A percentile compares a stretch with the other conserved stretches of the same genome.
Evolutionary conservation across 2,329 filamentous ascomycete genomes (phyloP).

Genomic region (Lasiodiplodia gonubiensis): DNA sequence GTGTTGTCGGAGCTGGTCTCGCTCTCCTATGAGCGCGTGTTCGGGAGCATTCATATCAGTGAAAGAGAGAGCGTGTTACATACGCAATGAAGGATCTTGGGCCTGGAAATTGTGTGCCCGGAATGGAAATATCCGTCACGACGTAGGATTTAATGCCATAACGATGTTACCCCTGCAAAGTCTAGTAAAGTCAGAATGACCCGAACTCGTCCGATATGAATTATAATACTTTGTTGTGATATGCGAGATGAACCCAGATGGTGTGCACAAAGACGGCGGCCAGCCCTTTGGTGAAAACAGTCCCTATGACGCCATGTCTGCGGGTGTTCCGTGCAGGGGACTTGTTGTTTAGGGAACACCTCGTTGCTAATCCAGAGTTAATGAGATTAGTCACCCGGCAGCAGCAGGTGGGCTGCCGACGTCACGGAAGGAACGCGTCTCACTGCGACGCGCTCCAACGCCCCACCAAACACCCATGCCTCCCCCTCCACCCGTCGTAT

Average conservation of each 20-base stretch:
- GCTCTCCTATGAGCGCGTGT: background rate
- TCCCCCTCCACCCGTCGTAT: conserved; percentile 21
- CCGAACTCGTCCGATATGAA: conserved; percentile 8
- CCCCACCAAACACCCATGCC: conserved; percentile 21
- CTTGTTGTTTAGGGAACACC: background rate
- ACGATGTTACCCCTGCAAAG: background rate
- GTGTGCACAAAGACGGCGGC: background rate
- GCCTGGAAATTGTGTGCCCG: background rate
- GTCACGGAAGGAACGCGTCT: conserved; percentile 10
- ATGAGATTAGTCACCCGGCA: background rate
- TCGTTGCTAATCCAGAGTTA: background rate
- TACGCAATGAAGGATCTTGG: background rate
- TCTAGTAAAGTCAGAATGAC: background rate
- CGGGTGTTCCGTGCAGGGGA: background rate
- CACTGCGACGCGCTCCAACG: background rate
- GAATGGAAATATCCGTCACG: no score
- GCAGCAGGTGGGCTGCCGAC: background rate
- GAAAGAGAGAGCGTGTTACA: background rate
- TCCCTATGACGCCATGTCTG: background rate
- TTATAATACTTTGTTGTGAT: background rate
- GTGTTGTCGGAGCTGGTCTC: conserved; percentile 11
- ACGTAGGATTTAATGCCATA: conserved; percentile 5
- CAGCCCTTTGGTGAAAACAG: background rate
- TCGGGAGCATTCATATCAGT: no score
- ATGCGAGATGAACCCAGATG: background rate